Evolutionary conservation across 2,329 filamentous ascomycete genomes (phyloP).

Genomic region (Diplodia mutila): DNA sequence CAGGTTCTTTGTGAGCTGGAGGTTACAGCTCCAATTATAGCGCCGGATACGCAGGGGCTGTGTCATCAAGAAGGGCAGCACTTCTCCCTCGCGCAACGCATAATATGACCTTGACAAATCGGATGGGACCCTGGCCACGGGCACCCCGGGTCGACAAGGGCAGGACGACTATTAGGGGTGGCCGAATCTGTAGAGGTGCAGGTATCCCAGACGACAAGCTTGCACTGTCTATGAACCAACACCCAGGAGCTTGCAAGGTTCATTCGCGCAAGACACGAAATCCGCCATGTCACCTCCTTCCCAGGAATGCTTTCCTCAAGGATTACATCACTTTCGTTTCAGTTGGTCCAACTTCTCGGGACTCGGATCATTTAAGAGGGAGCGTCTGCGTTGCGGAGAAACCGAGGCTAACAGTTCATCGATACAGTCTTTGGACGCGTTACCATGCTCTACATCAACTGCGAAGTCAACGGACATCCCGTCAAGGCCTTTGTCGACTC

Average conservation of each 20-base stretch:
- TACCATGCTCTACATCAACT: conserved; percentile 94
- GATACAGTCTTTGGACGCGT: conserved; percentile 84
- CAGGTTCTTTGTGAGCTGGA: conserved; percentile 14
- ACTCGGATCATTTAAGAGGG: neutral
- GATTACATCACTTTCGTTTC: conserved; percentile 24
- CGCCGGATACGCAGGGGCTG: conserved; percentile 19
- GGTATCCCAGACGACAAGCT: conserved; percentile 7
- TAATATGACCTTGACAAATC: conserved; percentile 23
- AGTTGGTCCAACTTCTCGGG: conserved; percentile 21
- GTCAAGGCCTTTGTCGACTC: conserved; percentile 98
- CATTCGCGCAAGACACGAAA: conserved; percentile 19
- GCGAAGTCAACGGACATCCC: conserved; percentile 88
- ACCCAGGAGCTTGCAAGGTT: conserved; percentile 12
- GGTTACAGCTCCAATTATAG: conserved; percentile 20
- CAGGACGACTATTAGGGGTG: conserved; percentile 4
- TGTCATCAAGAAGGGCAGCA: conserved; percentile 16
- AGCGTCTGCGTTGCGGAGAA: conserved; percentile 27
- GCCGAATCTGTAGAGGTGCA: conserved; percentile 25
- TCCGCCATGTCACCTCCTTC: conserved; percentile 1
- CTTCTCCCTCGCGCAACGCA: conserved; percentile 24
- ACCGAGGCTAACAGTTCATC: neutral
- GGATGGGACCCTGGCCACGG: conserved; percentile 7
- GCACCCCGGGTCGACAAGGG: conserved; percentile 1
- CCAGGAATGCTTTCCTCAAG: conserved; percentile 17
- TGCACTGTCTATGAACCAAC: conserved; percentile 17